Conservation (phyloP, 106 monocot species). For the Amphibolis antarctica region DNA sequence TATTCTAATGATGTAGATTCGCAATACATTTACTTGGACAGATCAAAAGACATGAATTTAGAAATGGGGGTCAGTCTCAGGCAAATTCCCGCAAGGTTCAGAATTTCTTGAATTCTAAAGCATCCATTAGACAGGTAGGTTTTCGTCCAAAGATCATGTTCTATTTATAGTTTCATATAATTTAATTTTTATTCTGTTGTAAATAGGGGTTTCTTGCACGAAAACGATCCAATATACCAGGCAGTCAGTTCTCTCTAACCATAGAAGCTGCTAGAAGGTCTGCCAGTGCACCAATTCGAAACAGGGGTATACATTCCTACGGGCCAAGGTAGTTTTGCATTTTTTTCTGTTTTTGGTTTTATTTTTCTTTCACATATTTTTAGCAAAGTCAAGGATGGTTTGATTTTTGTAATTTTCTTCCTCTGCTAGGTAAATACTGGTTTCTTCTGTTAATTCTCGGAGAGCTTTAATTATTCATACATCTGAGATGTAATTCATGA, state of each 20-base stretch:
- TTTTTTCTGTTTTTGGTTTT: neutral
- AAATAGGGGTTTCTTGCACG: slow-evolving; percentile 64
- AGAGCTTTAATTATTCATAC: neutral
- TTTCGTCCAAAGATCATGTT: neutral
- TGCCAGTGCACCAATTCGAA: slow-evolving; percentile 31
- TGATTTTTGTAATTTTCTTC: neutral
- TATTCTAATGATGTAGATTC: neutral
- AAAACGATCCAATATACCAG: slow-evolving; percentile 57
- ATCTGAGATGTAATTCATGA: slow-evolving; percentile 1
- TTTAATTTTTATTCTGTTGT: neutral
- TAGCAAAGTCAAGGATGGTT: too few species aligned
- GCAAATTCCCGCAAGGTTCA: slow-evolving; percentile 32
- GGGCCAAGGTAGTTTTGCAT: slow-evolving; percentile 41
- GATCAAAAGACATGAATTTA: slow-evolving; percentile 60
- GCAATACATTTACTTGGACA: slow-evolving; percentile 2
- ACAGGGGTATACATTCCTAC: slow-evolving; percentile 28
- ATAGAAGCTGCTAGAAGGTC: slow-evolving; percentile 47
- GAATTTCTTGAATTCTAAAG: slow-evolving; percentile 61
- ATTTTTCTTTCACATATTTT: neutral
- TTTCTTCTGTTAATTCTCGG: neutral
- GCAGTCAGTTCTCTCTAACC: slow-evolving; percentile 48
- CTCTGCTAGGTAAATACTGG: slow-evolving; percentile 1
- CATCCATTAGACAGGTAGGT: slow-evolving; percentile 74
- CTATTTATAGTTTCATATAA: neutral
- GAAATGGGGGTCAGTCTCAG: slow-evolving; percentile 34